Base-by-base conservation (phyloP, 176 grass and related monocot genomes). In the Rhynchospora pubera region DNA sequence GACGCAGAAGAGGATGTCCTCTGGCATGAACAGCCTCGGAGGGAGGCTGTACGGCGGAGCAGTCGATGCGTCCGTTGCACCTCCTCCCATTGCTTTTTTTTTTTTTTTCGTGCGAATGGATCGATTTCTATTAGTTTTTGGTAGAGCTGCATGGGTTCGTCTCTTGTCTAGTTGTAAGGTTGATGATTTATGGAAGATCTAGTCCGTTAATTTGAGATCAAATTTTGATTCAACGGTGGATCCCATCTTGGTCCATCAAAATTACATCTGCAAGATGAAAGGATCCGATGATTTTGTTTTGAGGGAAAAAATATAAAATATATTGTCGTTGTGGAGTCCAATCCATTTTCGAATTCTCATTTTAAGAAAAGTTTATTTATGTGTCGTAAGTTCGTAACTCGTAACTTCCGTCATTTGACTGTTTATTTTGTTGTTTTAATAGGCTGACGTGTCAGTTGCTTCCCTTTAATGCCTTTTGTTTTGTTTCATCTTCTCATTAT, bases 1-100 rank as follows among this genome's bases (percentile, higher is more conserved):
- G 48, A 97, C 84, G 87, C 94, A 93, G 94, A 97, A 97, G 71
- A 97, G 89, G 42, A 97, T 85, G 62, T 97, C 91, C 82, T 93
- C 94, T 19, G 65, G 47, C 10, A 90, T 86, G 75, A 93, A 85
- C 78, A 91, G 94, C 57, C 19, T 88, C 62, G 94, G 91, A 71
- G 50, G 85, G 18, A 97, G 85, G 65, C 82, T 83, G 82, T 83
- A 97, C 42, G 70, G 67, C 51, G 82, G 26, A 61, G 19, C 58
- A 61, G 58, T 61, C 62, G 78, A 13, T 32, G 22, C 9, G 22
- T 45, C 23, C 14, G 62, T 75, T 8, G 81, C 30, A 30, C 72
- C 76, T 77, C 21, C 24, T 21, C 46, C 75, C 75, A 47, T 57
- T 52, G 62, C 39, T 22, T 65, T 9, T 79, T 9, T 61, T 61